Evolutionary conservation across 768 basidiomycete genomes (phyloP), one percentile per base, ranked within the genome.

Genomic region (Naganishia onofrii): DNA sequence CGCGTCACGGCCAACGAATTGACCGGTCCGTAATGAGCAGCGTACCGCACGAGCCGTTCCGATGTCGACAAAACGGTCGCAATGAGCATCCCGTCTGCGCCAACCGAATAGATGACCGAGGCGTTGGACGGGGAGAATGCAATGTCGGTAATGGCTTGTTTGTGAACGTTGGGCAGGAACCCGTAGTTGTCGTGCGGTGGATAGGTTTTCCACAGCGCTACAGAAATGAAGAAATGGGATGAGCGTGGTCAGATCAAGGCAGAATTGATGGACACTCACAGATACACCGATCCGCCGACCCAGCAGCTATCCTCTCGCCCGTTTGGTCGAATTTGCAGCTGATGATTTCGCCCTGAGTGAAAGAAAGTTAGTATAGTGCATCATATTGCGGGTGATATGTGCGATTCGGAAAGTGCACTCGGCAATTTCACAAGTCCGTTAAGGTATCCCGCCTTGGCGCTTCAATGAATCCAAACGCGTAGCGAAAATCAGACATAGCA

Each of bases 271-370:
- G 3, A 15, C 28, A 87, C 92, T 81, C 76, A 92, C 93, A 95
- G 72, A 98, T 88, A 72, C 88, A 88, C 76, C 91, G 85, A 82
- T 99, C 95, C 1, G 90, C 86, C 17, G 92, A 93, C 77, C 90
- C 92, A 10, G 93, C 93, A 48, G 95, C 96, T 69, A 98, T 88
- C 74, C 91, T 91, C 79, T 94, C 89, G 4, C 96, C 96, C 2
- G 90, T 90, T 17, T 93, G 92, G 76, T 95, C 92, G 78, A 98
- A 98, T 74, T 92, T 86, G 83, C 93, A 92, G 74, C 90, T 90
- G 72, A 94, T 73, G 72, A 97, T 91, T 83, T 99, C 96, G 9
- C 85, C 88, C 89, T 90, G 51, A 36, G 36, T 53, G 12, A 31
- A 15, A 55, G 23, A 3, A 12, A 17, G 32, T 55, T 38, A 63